phyloP scores from a whole-genome alignment of 2,329 filamentous ascomycete species.

The Phialocephala sp. region DNA sequence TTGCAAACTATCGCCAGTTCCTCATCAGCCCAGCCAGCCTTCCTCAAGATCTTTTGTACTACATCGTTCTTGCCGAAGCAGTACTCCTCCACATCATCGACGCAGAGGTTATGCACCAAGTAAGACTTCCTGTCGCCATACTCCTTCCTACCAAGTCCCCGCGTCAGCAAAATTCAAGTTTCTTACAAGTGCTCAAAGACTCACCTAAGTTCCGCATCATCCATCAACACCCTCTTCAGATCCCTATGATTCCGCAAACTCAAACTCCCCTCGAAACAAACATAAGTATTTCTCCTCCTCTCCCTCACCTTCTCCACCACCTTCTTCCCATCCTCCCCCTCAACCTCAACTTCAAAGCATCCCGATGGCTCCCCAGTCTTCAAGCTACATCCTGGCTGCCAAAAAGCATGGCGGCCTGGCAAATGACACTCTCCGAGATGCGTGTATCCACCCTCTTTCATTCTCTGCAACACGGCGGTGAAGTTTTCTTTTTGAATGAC shows the following conservation, averaged over 20 bases:
- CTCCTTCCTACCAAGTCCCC: constrained; percentile 32
- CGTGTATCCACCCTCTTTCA: constrained; percentile 44
- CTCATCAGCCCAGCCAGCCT: constrained; percentile 32
- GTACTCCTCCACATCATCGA: constrained; percentile 28
- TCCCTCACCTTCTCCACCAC: constrained; percentile 10
- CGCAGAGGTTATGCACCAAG: constrained; percentile 21
- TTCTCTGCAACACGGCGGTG: constrained; percentile 37
- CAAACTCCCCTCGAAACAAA: constrained; percentile 44
- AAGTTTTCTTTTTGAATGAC: constrained; percentile 45
- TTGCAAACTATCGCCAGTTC: constrained; percentile 30
- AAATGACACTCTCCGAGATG: constrained; percentile 47
- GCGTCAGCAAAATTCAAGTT: neutral
- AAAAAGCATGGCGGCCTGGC: constrained; percentile 44
- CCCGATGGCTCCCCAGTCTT: neutral
- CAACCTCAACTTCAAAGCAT: neutral
- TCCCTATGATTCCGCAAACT: constrained; percentile 46
- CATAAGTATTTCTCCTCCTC: constrained; percentile 46
- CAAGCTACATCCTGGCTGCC: constrained; percentile 35
- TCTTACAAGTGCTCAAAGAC: no score
- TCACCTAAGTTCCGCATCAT: constrained; percentile 37
- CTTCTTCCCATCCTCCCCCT: neutral
- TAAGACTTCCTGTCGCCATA: constrained; percentile 31
- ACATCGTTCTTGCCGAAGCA: constrained; percentile 32
- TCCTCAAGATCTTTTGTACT: constrained; percentile 32
- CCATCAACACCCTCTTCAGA: constrained; percentile 44